Evolutionary conservation across 106 monocot genomes (phyloP).

Genomic region (Ottelia alismoides): DNA sequence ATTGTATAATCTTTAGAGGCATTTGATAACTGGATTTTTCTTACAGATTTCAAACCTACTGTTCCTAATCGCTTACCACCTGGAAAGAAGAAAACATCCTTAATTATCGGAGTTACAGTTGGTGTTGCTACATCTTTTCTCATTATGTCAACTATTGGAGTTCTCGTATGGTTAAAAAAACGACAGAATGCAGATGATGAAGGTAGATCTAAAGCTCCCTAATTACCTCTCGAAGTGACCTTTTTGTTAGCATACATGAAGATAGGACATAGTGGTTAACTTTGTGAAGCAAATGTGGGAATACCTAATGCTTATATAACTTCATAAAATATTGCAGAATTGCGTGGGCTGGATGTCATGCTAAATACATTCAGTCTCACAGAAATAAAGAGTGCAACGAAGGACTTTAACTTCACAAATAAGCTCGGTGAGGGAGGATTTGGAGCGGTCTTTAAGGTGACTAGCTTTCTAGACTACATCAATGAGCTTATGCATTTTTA

Average conservation of each 20-base stretch:
- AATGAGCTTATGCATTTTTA: too few relatives aligned
- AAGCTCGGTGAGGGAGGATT: conserved; percentile 11
- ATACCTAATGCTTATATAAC: not conserved
- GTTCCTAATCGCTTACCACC: conserved; percentile 8
- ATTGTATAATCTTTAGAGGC: not conserved
- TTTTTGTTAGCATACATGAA: too few relatives aligned
- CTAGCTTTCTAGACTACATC: too few relatives aligned
- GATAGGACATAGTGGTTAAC: too few relatives aligned
- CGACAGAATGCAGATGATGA: conserved; percentile 1
- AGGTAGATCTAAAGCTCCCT: too few relatives aligned
- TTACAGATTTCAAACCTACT: conserved; percentile 20
- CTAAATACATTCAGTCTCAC: not conserved
- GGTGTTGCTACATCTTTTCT: conserved; percentile 5
- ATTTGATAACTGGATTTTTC: not conserved
- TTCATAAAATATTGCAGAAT: conserved; percentile 1
- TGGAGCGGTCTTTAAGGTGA: conserved; percentile 6
- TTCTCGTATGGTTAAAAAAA: not conserved
- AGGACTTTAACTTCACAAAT: not conserved
- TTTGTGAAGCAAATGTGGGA: not conserved
- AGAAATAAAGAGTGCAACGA: conserved; percentile 4
- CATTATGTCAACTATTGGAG: not conserved
- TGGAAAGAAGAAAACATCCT: conserved; percentile 1
- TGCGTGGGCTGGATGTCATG: not conserved
- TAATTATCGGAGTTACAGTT: conserved; percentile 5
- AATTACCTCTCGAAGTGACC: too few relatives aligned